Percentiles rank a stretch among this genome's conserved stretches.
These are phyloP conservation scores for Conoideocrella luteorostrata DNA, from an alignment of 2,329 filamentous ascomycete species.

Conservation along the genomic window DNA sequence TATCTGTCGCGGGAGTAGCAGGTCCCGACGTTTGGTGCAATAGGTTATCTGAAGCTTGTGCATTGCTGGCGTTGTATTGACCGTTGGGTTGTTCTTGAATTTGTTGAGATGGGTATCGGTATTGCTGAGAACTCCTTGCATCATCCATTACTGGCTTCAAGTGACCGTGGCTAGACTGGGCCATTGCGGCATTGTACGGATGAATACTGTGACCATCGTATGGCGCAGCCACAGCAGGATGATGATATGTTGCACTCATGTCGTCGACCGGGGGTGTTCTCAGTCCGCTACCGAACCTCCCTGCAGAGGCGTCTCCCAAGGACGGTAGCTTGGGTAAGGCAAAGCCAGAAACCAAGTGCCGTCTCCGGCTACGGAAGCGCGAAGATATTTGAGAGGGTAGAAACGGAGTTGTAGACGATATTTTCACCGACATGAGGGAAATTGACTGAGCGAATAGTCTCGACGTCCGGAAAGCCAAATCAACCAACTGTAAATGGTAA, in stretches of 20 bases:
- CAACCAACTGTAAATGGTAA: conserved; percentile 3
- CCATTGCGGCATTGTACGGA: conserved; percentile 31
- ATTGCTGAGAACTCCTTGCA: conserved; percentile 23
- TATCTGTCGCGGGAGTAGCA: conserved; percentile 30
- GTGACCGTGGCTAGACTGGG: conserved; percentile 27
- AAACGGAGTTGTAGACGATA: conserved; percentile 15
- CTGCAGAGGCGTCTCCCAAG: conserved; percentile 14
- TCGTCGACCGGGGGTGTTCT: conserved; percentile 45
- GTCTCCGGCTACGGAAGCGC: conserved; percentile 15
- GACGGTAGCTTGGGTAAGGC: conserved; percentile 18
- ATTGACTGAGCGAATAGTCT: background rate
- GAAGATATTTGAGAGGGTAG: conserved; percentile 15
- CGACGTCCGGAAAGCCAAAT: background rate
- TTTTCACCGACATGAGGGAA: conserved; percentile 23
- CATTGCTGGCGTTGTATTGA: conserved; percentile 1
- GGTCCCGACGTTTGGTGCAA: conserved; percentile 29
- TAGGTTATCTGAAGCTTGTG: conserved; percentile 10
- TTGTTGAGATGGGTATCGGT: conserved; percentile 24
- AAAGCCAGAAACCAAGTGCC: conserved; percentile 12
- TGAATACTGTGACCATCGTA: conserved; percentile 41
- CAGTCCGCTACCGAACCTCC: conserved; percentile 32
- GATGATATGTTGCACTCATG: conserved; percentile 48
- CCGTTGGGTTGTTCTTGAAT: conserved; percentile 9
- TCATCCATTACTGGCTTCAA: conserved; percentile 28
- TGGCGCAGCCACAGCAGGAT: conserved; percentile 37